These are phyloP conservation scores for Eragrostis curvula DNA, from an alignment of 176 grass and related monocot species.

Conservation along the genomic window DNA sequence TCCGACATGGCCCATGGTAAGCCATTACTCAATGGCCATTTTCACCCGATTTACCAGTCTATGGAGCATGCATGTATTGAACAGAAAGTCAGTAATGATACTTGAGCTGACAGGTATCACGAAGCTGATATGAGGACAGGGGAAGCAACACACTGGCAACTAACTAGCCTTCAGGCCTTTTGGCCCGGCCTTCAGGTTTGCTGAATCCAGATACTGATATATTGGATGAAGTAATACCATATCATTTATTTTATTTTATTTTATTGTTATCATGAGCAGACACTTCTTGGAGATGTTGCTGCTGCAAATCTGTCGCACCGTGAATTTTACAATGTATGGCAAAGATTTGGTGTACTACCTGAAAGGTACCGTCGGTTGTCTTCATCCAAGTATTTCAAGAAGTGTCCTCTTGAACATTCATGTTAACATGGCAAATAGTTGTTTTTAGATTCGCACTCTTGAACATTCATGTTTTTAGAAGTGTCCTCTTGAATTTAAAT, in stretches of 20 bases:
- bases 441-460: too few relatives aligned
- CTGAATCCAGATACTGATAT: slow-evolving; percentile 22
- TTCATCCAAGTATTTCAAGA: not conserved
- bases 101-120: slow-evolving; percentile 68
- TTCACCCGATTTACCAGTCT: not conserved
- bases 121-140: slow-evolving; percentile 97
- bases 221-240: slow-evolving; percentile 32
- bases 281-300: slow-evolving; percentile 87
- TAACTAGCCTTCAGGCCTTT: slow-evolving; percentile 98
- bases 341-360: slow-evolving; percentile 91
- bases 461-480: not conserved
- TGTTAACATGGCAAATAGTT: not conserved
- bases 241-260: slow-evolving; percentile 23
- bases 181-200: slow-evolving; percentile 99
- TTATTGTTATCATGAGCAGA: slow-evolving; percentile 58
- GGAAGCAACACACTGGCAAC: slow-evolving; percentile 97
- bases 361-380: slow-evolving; percentile 65
- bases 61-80: slow-evolving; percentile 23
- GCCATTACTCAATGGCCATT: slow-evolving; percentile 30
- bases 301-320: slow-evolving; percentile 95
- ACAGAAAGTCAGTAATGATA: not conserved
- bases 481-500: not conserved
- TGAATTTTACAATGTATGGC: slow-evolving; percentile 93
- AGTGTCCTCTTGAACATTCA: not conserved
- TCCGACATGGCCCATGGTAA: slow-evolving; percentile 92